Base-by-base conservation (phyloP, 768 basidiomycete species). In the Pleurotus pulmonarius region DNA sequence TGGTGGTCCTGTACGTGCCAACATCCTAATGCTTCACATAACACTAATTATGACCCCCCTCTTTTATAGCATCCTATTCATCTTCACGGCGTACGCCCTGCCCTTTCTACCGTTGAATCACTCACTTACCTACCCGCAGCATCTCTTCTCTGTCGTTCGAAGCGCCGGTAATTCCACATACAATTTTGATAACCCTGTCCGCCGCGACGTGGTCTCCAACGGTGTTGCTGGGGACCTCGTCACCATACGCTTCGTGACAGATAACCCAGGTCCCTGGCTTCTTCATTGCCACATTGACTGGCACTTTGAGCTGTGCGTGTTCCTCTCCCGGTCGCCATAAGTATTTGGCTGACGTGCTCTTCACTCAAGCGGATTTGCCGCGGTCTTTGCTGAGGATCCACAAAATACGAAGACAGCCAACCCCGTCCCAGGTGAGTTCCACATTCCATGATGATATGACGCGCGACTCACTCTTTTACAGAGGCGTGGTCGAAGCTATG, bases 251-350 rank as follows among this genome's bases (percentile, higher is more conserved):
- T 86, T 83, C 70, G 64, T 70, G 37, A 83, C 84, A 5, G 82
- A 87, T 63, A 86, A 86, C 67, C 70, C 85, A 0, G 85, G 85
- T 5, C 75, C 78, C 11, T 83, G 81, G 77, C 39, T 55, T 24
- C 45, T 55, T 34, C 54, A 55, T 46, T 55, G 54, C 54, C 54
- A 55, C 26, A 55, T 55, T 34, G 54, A 55, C 26, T 55, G 54
- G 54, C 54, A 55, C 34, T 38, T 55, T 11, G 54, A 55, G 16
- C 41, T 55, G 54, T 55, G 18, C 6, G 54, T 55, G 24, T 38
- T 34, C 24, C 9, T 8, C 25, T 46, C 16, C 15, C 8, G 8
- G 24, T 13, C 25, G 13, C 12, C 9, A 4, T 5, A 7, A 39
- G 26, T n/a, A 11, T 22, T 8, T 43, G 9, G 16, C 20, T 41